phyloP scores from a whole-genome alignment of 305 asterid genomes.

The Stenogyne calaminthoides region DNA sequence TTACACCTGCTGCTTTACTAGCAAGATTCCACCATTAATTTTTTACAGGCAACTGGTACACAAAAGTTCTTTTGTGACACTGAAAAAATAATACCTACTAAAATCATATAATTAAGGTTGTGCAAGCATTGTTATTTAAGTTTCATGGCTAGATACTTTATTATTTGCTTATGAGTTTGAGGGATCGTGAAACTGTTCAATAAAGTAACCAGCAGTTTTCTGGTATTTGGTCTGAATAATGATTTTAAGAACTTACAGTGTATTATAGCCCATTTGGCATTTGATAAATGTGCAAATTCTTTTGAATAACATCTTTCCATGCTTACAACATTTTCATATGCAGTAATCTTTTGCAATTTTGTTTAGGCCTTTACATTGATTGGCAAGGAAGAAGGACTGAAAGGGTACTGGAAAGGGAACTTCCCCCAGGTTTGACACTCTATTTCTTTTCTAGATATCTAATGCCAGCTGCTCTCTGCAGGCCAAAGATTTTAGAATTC shows the following conservation, averaged over 20 bases:
- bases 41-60: neutral
- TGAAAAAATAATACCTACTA: conserved; percentile 7
- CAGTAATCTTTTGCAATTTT: conserved; percentile 31
- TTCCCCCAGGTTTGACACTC: conserved; percentile 72
- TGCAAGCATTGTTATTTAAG: conserved; percentile 14
- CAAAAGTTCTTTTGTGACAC: conserved; percentile 7
- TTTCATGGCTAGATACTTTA: neutral
- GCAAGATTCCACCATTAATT: conserved; percentile 2
- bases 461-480: conserved; percentile 7
- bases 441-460: conserved; percentile 6
- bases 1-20: conserved; percentile 10
- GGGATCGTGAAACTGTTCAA: conserved; percentile 15
- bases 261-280: neutral
- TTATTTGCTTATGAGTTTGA: neutral
- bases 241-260: conserved; percentile 1
- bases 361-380: conserved; percentile 71
- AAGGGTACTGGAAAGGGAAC: conserved; percentile 99
- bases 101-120: conserved; percentile 8
- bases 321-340: conserved; percentile 1
- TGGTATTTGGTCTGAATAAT: neutral
- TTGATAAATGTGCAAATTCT: neutral
- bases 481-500: neutral
- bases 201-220: neutral
- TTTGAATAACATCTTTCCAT: conserved; percentile 1
- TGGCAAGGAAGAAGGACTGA: conserved; percentile 80